Conservation (phyloP, 352 stramenopile genomes). For the Globisporangium takayamanum region DNA sequence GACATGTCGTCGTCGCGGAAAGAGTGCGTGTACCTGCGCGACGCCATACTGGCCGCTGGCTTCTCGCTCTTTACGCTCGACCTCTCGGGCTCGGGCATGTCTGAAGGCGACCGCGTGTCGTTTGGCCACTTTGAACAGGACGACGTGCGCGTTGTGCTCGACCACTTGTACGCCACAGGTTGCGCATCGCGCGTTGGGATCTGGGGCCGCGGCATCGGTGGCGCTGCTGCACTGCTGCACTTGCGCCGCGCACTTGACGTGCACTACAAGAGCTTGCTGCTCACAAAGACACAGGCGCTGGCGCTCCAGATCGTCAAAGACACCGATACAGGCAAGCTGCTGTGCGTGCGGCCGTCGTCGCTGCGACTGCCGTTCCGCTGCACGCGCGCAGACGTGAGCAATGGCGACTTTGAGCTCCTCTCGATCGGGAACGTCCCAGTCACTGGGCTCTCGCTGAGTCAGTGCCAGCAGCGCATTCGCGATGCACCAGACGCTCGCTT, state of each 20-base stretch:
- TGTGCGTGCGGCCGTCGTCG: conserved; percentile 40
- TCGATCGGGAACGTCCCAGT: conserved; percentile 44
- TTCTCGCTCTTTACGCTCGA: conserved; percentile 76
- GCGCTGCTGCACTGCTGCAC: conserved; percentile 43
- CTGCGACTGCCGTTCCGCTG: conserved; percentile 44
- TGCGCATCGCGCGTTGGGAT: conserved; percentile 43
- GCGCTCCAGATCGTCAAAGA: conserved; percentile 47
- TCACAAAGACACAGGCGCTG: conserved; percentile 27
- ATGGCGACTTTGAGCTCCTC: conserved; percentile 68
- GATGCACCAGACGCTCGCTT: conserved; percentile 11
- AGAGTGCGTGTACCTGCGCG: conserved; percentile 64
- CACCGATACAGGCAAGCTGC: conserved; percentile 24
- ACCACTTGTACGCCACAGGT: conserved; percentile 63
- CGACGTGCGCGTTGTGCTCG: conserved; percentile 47
- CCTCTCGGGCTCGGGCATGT: conserved; percentile 61
- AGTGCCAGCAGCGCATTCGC: conserved; percentile 35
- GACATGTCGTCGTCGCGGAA: conserved; percentile 74
- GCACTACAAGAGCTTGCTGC: conserved; percentile 40
- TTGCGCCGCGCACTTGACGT: conserved; percentile 33
- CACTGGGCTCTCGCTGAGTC: conserved; percentile 26
- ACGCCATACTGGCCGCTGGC: conserved; percentile 38
- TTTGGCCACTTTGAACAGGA: conserved; percentile 70
- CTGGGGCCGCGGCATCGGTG: conserved; percentile 66
- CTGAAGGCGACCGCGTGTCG: conserved; percentile 53
- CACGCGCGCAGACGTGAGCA: conserved; percentile 41